These are phyloP conservation scores for Penicillium sp. DNA, from an alignment of 2,329 filamentous ascomycete species.

Conservation along the genomic window DNA sequence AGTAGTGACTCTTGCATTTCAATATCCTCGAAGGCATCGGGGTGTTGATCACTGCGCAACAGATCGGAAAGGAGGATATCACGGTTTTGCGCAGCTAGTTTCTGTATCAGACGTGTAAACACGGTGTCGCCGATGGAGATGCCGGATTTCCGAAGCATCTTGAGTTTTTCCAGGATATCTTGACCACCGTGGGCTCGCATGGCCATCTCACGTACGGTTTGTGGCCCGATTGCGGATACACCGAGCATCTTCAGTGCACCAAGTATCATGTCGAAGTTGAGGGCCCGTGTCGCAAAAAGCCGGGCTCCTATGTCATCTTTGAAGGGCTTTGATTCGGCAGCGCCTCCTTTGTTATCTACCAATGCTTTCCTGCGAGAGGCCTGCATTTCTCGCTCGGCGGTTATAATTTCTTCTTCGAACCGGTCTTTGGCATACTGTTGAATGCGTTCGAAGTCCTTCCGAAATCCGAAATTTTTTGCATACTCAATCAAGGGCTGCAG, in stretches of 20 bases:
- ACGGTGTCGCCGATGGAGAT: slow-evolving; percentile 59
- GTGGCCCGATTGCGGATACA: slow-evolving; percentile 65
- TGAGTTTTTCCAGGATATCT: slow-evolving; percentile 56
- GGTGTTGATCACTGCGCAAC: slow-evolving; percentile 58
- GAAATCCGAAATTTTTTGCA: slow-evolving; percentile 30
- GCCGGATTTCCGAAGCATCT: slow-evolving; percentile 55
- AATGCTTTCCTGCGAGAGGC: background rate
- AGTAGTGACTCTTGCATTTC: slow-evolving; percentile 53
- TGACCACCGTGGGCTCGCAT: slow-evolving; percentile 55
- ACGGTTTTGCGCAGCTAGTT: slow-evolving; percentile 58
- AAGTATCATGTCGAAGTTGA: slow-evolving; percentile 67
- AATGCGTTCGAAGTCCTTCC: slow-evolving; percentile 23
- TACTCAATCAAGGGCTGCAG: slow-evolving; percentile 41
- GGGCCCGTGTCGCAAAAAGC: slow-evolving; percentile 72
- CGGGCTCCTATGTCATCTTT: slow-evolving; percentile 70
- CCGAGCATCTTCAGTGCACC: slow-evolving; percentile 65
- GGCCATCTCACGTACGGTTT: slow-evolving; percentile 72
- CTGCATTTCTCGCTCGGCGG: background rate
- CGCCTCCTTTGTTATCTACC: slow-evolving; percentile 2
- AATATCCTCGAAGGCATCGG: slow-evolving; percentile 56
- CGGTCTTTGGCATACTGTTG: slow-evolving; percentile 17
- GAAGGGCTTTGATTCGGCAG: slow-evolving; percentile 43
- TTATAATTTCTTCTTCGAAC: background rate
- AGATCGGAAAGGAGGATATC: slow-evolving; percentile 49
- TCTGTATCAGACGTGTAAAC: slow-evolving; percentile 61